These are phyloP conservation scores for Eimeria mitis DNA, from an alignment of 169 alveolate genomes.

Conservation along the genomic window DNA sequence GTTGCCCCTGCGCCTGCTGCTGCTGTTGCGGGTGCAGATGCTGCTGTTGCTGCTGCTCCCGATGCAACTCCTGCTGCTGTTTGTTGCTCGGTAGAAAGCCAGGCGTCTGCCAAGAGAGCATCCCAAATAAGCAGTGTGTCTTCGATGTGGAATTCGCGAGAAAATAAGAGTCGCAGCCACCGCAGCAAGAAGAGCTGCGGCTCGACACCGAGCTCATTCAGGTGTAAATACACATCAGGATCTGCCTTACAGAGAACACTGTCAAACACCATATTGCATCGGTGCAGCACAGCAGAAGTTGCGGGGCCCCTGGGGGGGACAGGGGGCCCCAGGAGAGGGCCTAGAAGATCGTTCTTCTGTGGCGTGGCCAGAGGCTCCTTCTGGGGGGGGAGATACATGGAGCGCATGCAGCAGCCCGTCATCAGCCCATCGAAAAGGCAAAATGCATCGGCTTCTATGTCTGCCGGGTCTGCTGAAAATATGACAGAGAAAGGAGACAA, in stretches of 20 bases:
- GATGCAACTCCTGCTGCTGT: not conserved
- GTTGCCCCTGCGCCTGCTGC: constrained; percentile 15
- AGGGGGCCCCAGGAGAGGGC: constrained; percentile 27
- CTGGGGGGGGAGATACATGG: constrained; percentile 61
- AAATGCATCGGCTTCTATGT: constrained; percentile 88
- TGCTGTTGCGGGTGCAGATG: not conserved
- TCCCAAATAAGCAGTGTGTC: constrained; percentile 91
- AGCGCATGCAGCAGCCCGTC: constrained; percentile 85
- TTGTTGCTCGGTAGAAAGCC: constrained; percentile 63
- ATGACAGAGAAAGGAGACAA: constrained; percentile 8
- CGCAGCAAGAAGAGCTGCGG: constrained; percentile 89
- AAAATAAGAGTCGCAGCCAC: constrained; percentile 91
- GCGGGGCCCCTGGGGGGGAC: not conserved
- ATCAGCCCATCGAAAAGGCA: constrained; percentile 86
- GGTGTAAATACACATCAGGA: constrained; percentile 87
- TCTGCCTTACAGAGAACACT: constrained; percentile 86
- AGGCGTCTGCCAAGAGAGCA: constrained; percentile 86
- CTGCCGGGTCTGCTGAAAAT: constrained; percentile 85
- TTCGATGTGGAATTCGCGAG: constrained; percentile 89
- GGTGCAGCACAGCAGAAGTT: constrained; percentile 28
- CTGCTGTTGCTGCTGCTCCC: constrained; percentile 7
- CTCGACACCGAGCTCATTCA: constrained; percentile 87
- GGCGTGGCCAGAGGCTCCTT: constrained; percentile 31
- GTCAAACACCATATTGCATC: constrained; percentile 78
- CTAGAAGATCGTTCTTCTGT: not conserved